These are phyloP conservation scores for Aspergillus calidoustus DNA, from an alignment of 2,329 filamentous ascomycete species.

Conservation along the genomic window DNA sequence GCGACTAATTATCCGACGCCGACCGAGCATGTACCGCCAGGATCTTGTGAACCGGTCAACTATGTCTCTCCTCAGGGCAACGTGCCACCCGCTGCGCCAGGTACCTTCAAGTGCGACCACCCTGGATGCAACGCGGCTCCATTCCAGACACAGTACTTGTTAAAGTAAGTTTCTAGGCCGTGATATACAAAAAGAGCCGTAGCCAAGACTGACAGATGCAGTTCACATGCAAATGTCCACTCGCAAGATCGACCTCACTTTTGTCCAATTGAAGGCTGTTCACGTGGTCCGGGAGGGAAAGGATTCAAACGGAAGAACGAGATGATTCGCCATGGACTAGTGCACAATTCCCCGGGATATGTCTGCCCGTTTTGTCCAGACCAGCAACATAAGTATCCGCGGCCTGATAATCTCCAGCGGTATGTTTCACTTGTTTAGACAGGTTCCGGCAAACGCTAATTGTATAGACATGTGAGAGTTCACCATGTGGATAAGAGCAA, in stretches of 20 bases:
- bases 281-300: conserved; percentile 64
- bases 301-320: conserved; percentile 73
- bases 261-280: conserved; percentile 63
- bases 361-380: conserved; percentile 96
- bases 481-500: conserved; percentile 90
- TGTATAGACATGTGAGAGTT: conserved; percentile 76
- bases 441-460: conserved; percentile 39
- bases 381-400: conserved; percentile 89
- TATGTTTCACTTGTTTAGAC: conserved; percentile 48
- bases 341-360: conserved; percentile 93
- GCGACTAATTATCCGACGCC: conserved; percentile 46
- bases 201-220: conserved; percentile 25
- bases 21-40: conserved; percentile 37
- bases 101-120: conserved; percentile 58
- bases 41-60: conserved; percentile 28
- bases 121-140: conserved; percentile 61
- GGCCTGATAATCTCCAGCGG: conserved; percentile 95
- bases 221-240: conserved; percentile 64
- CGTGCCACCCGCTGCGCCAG: conserved; percentile 30
- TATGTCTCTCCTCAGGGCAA: conserved; percentile 32
- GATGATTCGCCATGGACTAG: conserved; percentile 78
- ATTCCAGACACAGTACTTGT: conserved; percentile 68
- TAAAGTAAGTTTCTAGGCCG: conserved; percentile 57
- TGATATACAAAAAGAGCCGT: not conserved
- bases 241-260: conserved; percentile 67